Evolutionary conservation across 306 rosid genomes (phyloP).

Genomic region (Malus domestica): ASM211411v1 NC_041791.1:10047501-10048000

Average conservation of each 20-base stretch:
- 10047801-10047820: constrained; percentile 36
- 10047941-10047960: constrained; percentile 22
- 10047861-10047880: constrained; percentile 36
- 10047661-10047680: constrained; percentile 12
- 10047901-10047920: not conserved
- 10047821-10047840: constrained; percentile 10
- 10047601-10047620: too few relatives aligned
- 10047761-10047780: constrained; percentile 27
- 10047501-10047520: too few relatives aligned
- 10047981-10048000: constrained; percentile 23
- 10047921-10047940: not conserved
- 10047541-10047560: too few relatives aligned
- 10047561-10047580: too few relatives aligned
- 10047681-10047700: not conserved
- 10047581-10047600: too few relatives aligned
- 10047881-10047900: constrained; percentile 20
- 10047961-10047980: constrained; percentile 22
- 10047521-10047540: too few relatives aligned
- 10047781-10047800: constrained; percentile 22
- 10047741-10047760: constrained; percentile 65
- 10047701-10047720: not conserved
- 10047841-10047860: constrained; percentile 4
- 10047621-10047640: too few relatives aligned
- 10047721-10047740: constrained; percentile 18
- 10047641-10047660: not conserved